Percentiles rank a stretch among this genome's conserved stretches.
These are phyloP conservation scores for Acanthamoeba divionensis DNA, from an alignment of 208 protist species.

Conservation along the genomic window DNA sequence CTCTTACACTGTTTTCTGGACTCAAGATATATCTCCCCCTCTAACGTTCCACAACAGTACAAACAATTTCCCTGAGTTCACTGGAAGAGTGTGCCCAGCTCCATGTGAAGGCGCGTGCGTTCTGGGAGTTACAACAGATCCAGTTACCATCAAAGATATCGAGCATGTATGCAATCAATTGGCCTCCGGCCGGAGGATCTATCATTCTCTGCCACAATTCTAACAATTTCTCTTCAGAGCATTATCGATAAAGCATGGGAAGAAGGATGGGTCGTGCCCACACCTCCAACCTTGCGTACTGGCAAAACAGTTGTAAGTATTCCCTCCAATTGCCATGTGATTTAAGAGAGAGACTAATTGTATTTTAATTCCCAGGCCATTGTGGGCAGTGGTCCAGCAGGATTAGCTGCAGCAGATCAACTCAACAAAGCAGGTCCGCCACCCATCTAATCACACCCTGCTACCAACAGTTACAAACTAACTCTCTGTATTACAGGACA, in stretches of 20 bases:
- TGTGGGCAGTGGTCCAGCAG: constrained; percentile 83
- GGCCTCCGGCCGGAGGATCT: no score
- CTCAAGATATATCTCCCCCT: constrained; percentile 64
- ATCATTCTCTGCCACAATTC: neutral
- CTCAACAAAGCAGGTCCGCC: constrained; percentile 80
- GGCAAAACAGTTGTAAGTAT: constrained; percentile 36
- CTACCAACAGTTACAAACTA: no score
- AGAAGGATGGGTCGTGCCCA: constrained; percentile 78
- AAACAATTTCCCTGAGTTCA: constrained; percentile 90
- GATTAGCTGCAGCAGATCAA: constrained; percentile 81
- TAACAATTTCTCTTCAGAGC: neutral
- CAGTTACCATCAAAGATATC: constrained; percentile 85
- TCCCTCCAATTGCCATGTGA: no score
- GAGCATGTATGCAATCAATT: constrained; percentile 74
- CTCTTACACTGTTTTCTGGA: neutral
- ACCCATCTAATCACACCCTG: no score
- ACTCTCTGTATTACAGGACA: no score
- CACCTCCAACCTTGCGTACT: constrained; percentile 67
- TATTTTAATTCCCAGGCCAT: no score
- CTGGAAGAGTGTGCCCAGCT: constrained; percentile 84
- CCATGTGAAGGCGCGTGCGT: constrained; percentile 85
- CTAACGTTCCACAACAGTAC: no score
- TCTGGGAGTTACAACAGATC: constrained; percentile 76
- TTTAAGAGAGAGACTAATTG: no score
- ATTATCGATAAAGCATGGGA: constrained; percentile 84